These are phyloP conservation scores for Phytophthora citrophthora DNA, from an alignment of 352 stramenopile species.

Conservation along the genomic window DNA sequence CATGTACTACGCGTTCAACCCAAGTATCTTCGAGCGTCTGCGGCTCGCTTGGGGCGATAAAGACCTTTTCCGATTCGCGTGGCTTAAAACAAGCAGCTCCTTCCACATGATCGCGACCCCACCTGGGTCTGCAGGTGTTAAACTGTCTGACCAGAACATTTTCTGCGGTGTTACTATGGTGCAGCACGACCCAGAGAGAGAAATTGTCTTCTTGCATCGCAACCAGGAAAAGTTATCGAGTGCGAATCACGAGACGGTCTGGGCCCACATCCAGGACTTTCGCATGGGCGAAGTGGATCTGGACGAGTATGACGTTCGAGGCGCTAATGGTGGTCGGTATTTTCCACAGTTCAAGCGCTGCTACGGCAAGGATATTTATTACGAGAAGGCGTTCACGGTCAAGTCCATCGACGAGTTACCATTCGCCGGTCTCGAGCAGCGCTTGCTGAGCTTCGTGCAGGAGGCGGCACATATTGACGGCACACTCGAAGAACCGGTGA, in stretches of 20 bases:
- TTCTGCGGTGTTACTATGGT: conserved; percentile 81
- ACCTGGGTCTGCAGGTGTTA: conserved; percentile 50
- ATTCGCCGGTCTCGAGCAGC: conserved; percentile 52
- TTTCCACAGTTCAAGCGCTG: conserved; percentile 64
- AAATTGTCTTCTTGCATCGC: conserved; percentile 67
- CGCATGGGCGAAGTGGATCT: conserved; percentile 34
- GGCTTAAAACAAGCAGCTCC: conserved; percentile 65
- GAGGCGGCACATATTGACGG: conserved; percentile 45
- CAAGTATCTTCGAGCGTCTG: conserved; percentile 49
- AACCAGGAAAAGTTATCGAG: conserved; percentile 65
- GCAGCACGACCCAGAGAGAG: conserved; percentile 57
- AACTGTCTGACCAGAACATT: conserved; percentile 48
- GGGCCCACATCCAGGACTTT: conserved; percentile 63
- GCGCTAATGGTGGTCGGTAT: conserved; percentile 60
- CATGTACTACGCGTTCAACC: conserved; percentile 69
- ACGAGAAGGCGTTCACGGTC: conserved; percentile 60
- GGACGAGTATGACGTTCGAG: conserved; percentile 62
- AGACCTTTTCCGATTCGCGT: conserved; percentile 80
- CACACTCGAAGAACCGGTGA: conserved; percentile 15
- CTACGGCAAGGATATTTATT: conserved; percentile 77
- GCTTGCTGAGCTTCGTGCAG: conserved; percentile 47
- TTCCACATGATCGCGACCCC: conserved; percentile 70
- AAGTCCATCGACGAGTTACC: conserved; percentile 43
- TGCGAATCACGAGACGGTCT: conserved; percentile 44
- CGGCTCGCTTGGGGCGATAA: conserved; percentile 80